Evolutionary conservation across 2,329 filamentous ascomycete genomes (phyloP).

Genomic region (Colletotrichum viniferum): DNA sequence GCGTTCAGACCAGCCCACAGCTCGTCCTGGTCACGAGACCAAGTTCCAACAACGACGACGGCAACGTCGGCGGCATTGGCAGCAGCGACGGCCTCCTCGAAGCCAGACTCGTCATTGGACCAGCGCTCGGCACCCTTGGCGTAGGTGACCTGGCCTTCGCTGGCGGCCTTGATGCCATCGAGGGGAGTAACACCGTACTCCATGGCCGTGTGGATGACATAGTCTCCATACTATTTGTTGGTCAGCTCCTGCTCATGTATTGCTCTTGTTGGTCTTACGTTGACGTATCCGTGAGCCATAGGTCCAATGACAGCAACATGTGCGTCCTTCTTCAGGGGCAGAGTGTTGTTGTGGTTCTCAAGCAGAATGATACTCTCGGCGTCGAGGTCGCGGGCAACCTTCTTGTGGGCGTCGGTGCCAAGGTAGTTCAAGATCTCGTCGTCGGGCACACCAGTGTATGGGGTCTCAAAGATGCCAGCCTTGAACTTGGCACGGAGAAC

Average conservation of each 20-base stretch:
- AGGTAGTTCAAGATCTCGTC: constrained; percentile 62
- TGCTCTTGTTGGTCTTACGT: constrained; percentile 47
- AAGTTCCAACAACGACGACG: constrained; percentile 76
- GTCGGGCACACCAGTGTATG: constrained; percentile 63
- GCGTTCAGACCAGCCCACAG: constrained; percentile 75
- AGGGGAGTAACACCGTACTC: constrained; percentile 71
- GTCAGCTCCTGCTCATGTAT: neutral
- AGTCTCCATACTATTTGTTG: constrained; percentile 67
- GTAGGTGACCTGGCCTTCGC: constrained; percentile 66
- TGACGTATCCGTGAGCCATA: constrained; percentile 75
- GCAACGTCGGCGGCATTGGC: constrained; percentile 73
- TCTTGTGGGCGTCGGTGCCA: constrained; percentile 62
- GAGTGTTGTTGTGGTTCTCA: constrained; percentile 58
- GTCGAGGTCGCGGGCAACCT: constrained; percentile 66
- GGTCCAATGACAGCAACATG: constrained; percentile 76
- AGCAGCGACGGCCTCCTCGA: constrained; percentile 67
- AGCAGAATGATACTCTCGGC: constrained; percentile 66
- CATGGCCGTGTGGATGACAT: constrained; percentile 69
- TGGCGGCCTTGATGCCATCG: constrained; percentile 68
- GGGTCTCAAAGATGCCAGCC: constrained; percentile 73
- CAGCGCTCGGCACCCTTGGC: constrained; percentile 75
- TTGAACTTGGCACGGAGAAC: constrained; percentile 72
- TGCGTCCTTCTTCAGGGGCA: constrained; percentile 66
- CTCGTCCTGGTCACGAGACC: constrained; percentile 74
- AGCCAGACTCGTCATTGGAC: constrained; percentile 72